These are phyloP conservation scores for Vitis rotundifolia DNA, from an alignment of 164 flowering plant genomes.

Conservation along the genomic window DNA sequence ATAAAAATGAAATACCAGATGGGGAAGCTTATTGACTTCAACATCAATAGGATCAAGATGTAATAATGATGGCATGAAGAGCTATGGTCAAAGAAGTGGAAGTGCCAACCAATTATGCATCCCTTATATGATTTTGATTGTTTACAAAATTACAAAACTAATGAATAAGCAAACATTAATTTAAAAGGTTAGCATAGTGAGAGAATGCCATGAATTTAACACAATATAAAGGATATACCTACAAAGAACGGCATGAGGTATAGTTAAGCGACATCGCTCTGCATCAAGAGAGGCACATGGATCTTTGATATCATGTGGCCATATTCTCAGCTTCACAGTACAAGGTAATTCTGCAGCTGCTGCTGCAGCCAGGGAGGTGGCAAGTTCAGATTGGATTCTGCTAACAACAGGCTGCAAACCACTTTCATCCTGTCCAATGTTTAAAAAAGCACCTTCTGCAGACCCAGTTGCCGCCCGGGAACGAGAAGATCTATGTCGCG, in stretches of 20 bases:
- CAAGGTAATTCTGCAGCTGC: slow-evolving; percentile 95
- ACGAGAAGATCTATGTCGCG: slow-evolving; percentile 51
- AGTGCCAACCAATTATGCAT: not conserved
- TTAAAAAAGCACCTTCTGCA: slow-evolving; percentile 39
- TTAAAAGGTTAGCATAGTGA: not conserved
- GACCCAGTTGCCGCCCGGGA: slow-evolving; percentile 41
- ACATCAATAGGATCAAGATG: not conserved
- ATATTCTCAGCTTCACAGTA: slow-evolving; percentile 89
- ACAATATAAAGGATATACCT: slow-evolving; percentile 47
- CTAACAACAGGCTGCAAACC: slow-evolving; percentile 51
- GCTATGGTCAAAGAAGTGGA: not conserved
- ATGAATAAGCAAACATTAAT: slow-evolving; percentile 1
- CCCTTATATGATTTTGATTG: not conserved
- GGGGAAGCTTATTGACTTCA: not conserved
- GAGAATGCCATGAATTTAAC: not conserved
- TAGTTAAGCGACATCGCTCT: slow-evolving; percentile 68
- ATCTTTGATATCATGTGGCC: slow-evolving; percentile 83
- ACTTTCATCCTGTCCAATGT: slow-evolving; percentile 35
- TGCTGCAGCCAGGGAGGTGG: slow-evolving; percentile 77
- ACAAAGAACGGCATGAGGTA: slow-evolving; percentile 99
- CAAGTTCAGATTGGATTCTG: slow-evolving; percentile 72
- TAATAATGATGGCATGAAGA: not conserved
- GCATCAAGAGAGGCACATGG: slow-evolving; percentile 74
- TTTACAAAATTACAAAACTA: not conserved
- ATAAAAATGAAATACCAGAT: not conserved